Conservation (phyloP, 257 asterid genomes). For the Salvia rosmarinus region DNA sequence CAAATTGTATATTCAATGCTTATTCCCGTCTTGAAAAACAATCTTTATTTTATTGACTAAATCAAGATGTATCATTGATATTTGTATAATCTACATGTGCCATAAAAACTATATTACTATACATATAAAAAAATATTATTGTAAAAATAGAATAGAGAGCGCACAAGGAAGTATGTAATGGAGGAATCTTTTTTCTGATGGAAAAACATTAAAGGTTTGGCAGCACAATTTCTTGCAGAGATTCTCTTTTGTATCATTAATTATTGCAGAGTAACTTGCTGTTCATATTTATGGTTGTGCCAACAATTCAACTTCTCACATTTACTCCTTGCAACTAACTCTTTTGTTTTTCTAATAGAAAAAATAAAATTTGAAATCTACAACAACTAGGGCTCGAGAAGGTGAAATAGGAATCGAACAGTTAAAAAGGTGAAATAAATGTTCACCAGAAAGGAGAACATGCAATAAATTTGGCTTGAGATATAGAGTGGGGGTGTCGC, state of each 20-base stretch:
- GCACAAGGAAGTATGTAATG: slow-evolving; percentile 3
- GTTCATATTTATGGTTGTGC: slow-evolving; percentile 39
- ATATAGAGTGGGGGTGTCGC: neutral
- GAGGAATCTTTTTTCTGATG: slow-evolving; percentile 42
- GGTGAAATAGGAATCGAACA: slow-evolving; percentile 31
- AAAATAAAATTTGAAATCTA: neutral
- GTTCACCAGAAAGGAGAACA: slow-evolving; percentile 35
- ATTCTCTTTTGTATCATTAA: slow-evolving; percentile 40
- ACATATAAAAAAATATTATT: too few species aligned
- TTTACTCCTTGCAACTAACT: slow-evolving; percentile 44
- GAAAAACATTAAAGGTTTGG: slow-evolving; percentile 35
- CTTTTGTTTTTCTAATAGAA: neutral
- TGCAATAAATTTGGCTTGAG: slow-evolving; percentile 27
- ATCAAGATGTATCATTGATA: too few species aligned
- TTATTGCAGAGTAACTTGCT: slow-evolving; percentile 38
- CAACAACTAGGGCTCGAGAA: neutral
- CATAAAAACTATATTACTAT: too few species aligned
- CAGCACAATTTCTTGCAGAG: slow-evolving; percentile 44
- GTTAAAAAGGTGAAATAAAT: slow-evolving; percentile 34
- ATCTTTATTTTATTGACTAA: too few species aligned
- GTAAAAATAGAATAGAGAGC: neutral
- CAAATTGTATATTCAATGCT: too few species aligned
- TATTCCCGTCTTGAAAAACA: too few species aligned
- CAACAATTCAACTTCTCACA: slow-evolving; percentile 38
- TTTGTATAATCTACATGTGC: too few species aligned